Base-by-base conservation (phyloP, 306 rosid species). In the Dalbergia oliveri region DNA sequence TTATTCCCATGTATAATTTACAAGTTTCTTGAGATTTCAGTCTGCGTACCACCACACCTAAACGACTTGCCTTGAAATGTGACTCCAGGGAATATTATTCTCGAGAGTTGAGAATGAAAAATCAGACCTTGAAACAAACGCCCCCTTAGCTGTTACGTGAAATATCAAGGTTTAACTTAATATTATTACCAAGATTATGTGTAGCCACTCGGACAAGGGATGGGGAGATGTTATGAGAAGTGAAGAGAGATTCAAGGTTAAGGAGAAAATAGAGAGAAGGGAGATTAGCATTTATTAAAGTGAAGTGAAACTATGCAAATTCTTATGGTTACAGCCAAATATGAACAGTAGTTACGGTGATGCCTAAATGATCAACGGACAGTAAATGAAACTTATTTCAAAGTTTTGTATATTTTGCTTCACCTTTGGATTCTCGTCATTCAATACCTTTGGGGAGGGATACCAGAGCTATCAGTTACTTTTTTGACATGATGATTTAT, bases 201-300 rank as follows among this genome's bases (percentile, higher is more conserved):
- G 44, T 63, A 7, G 19, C 45, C 9, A 5, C n/a, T 63, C 33
- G 44, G 19, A 33, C 33, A 34, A 14, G n/a, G 44, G 68, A 13
- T 21, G 33, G 68, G 44, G 18, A 59, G 68, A 31, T 63, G 19
- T 31, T 44, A 66, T 8, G 16, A 41, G 72, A 66, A 18, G 16
- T 41, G 10, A 63, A 37, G 49, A 64, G 47, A 34, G 47, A 2
- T 47, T 11, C 51, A 54, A 6, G 21, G 54, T 66, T 66, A 16
- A 43, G 35, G 56, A 18, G 34, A 41, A 16, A 37, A 66, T 6
- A n/a, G 19, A 33, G 21, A 33, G 50, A 21, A 21, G 64, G 63
- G 72, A 51, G 64, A 56, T 14, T 50, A 51, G 10, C 50, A 16
- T 76, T 63, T 6, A 12, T 64, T n/a, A n/a, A 75, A 75, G 16